phyloP scores from a whole-genome alignment of 805 yeast genomes.

The Myxozyma udenii region DNA sequence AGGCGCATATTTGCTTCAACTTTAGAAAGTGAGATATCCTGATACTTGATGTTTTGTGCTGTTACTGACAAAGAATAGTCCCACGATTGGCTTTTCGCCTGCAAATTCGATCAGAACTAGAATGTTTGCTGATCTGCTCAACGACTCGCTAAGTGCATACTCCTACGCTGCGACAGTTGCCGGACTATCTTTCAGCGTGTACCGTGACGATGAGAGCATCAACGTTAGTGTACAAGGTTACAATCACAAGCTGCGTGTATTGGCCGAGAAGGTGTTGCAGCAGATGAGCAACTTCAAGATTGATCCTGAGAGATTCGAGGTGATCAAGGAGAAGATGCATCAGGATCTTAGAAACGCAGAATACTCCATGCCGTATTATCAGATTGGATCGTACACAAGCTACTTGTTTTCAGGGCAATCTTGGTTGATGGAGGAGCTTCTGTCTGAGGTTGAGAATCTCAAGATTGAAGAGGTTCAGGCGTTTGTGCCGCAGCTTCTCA shows the following conservation, averaged over 20 bases:
- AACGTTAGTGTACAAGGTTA: slow-evolving; percentile 70
- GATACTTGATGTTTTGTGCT: too few relatives aligned
- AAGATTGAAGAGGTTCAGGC: slow-evolving; percentile 49
- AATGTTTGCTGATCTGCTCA: slow-evolving; percentile 65
- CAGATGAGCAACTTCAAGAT: slow-evolving; percentile 52
- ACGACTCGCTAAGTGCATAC: slow-evolving; percentile 69
- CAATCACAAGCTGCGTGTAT: slow-evolving; percentile 69
- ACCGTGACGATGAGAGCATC: slow-evolving; percentile 66
- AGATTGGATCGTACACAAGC: slow-evolving; percentile 61
- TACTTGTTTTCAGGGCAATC: slow-evolving; percentile 68
- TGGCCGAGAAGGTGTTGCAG: slow-evolving; percentile 59
- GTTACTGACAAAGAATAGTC: too few relatives aligned
- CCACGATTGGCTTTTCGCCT: slow-evolving; percentile 60
- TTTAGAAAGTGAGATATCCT: slow-evolving; percentile 46
- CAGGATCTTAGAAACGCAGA: slow-evolving; percentile 68
- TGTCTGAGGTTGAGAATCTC: slow-evolving; percentile 47
- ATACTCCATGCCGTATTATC: slow-evolving; percentile 72
- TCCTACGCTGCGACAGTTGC: slow-evolving; percentile 84
- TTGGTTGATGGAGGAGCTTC: slow-evolving; percentile 63
- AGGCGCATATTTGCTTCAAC: slow-evolving; percentile 64
- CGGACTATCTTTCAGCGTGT: slow-evolving; percentile 60
- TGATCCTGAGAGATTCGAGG: slow-evolving; percentile 57
- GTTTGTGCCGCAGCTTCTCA: slow-evolving; percentile 53
- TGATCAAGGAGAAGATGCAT: slow-evolving; percentile 59
- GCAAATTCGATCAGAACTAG: slow-evolving; percentile 55